Percentiles rank a stretch among this genome's conserved stretches.
Evolutionary conservation across 129 eudicot genomes (phyloP).

Genomic region (Chrysanthemum lavandulifolium): DNA sequence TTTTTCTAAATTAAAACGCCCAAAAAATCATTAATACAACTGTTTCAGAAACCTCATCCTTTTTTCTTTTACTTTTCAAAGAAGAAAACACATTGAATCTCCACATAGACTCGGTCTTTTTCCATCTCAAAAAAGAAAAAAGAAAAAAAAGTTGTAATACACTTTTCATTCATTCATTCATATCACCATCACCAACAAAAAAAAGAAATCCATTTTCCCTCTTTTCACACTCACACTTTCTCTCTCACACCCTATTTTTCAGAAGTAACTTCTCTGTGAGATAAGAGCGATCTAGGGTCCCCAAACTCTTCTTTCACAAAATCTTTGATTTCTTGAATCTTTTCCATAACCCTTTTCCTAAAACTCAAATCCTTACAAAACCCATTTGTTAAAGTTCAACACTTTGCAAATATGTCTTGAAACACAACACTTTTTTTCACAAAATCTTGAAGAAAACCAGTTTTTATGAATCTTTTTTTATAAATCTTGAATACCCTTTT

Average conservation of each 20-base stretch:
- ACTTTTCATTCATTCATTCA: slow-evolving; percentile 28
- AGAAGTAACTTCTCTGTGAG: slow-evolving; percentile 18
- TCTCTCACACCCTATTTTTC: background rate
- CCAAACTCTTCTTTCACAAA: background rate
- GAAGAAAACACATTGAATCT: slow-evolving; percentile 23
- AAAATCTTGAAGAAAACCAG: background rate
- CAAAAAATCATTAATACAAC: background rate
- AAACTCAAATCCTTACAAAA: background rate
- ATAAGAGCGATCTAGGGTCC: slow-evolving; percentile 33
- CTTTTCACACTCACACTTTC: background rate
- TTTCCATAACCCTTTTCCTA: background rate
- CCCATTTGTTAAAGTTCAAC: background rate
- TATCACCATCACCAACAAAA: slow-evolving; percentile 23
- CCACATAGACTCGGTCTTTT: slow-evolving; percentile 31
- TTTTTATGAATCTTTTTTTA: slow-evolving; percentile 1
- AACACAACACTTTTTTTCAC: background rate
- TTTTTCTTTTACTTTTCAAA: slow-evolving; percentile 5
- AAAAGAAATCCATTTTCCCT: background rate
- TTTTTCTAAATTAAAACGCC: too few relatives aligned
- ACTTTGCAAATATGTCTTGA: background rate
- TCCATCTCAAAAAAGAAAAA: slow-evolving; percentile 19
- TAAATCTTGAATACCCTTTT: slow-evolving; percentile 19
- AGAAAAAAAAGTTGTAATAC: background rate
- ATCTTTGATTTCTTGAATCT: background rate
- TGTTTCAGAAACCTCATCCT: too few relatives aligned